Base-by-base conservation (phyloP, 306 rosid genomes). In the Vachellia collinsii region DNA sequence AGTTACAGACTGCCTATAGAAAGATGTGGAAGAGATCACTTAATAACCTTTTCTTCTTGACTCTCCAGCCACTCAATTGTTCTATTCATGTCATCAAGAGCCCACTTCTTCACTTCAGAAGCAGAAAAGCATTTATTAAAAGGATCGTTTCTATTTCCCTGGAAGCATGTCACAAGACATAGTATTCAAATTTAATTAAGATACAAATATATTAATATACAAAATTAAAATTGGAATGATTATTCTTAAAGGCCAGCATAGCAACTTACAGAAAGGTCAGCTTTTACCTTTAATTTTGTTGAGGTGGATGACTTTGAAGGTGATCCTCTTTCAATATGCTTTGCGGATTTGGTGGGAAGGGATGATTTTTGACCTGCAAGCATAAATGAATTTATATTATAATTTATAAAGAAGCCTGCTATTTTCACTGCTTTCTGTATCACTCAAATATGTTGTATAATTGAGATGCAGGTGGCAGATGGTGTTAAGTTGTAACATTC, bases 1-100 rank as follows among this genome's bases (percentile, higher is more conserved):
- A 72, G 48, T 74, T 74, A 54, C 50, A 37, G 25, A n/a, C 0
- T 17, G 54, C 47, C 46, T 6, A 34, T 23, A 75, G 66, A 34
- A 65, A 69, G 11, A 74, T 38, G 25, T n/a, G 47, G 37, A 72
- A 59, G 20, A 65, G 7, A 70, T 50, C 46, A 8, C 58, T 61
- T 56, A 73, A 77, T 67, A 76, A 95, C 98, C 97, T 95, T 90
- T 86, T 93, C 98, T 83, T 95, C 99, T 87, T 91, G 99, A 86
- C 88, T 88, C 88, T 95, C 96, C 84, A 95, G 86, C 99, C 99
- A 95, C 58, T 85, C 86, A 76, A 91, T 80, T 13, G 97, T 95
- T 73, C 77, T 90, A 65, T 84, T 85, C 82, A 93, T 85, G 85
- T 95, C 99, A 47, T 88, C 80, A 47, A 80, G 47, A 47, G 94